Percentiles rank a stretch among this genome's conserved stretches.
These are phyloP conservation scores for Erysimum pusillum DNA, from an alignment of 441 rosid genomes.

Conservation along the genomic window DNA sequence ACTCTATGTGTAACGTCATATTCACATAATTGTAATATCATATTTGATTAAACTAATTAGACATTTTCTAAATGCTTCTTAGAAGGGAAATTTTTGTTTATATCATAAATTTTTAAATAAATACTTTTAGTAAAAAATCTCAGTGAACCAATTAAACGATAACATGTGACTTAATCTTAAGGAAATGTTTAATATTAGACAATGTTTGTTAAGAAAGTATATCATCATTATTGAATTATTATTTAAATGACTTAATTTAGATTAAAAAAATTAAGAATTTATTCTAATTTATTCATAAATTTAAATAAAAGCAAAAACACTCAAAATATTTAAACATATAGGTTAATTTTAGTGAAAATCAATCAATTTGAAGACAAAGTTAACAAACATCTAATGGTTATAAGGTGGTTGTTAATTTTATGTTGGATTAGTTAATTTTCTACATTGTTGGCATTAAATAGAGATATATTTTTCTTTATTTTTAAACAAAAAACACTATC, in stretches of 20 bases:
- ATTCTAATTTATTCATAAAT: neutral
- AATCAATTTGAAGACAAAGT: neutral
- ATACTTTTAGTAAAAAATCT: neutral
- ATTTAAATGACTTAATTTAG: neutral
- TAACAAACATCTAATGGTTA: conserved; percentile 11
- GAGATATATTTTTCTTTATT: conserved; percentile 1
- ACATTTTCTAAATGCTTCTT: neutral
- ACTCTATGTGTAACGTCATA: conserved; percentile 22
- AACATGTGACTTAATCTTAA: conserved; percentile 10
- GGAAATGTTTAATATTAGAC: neutral
- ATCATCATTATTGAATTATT: neutral
- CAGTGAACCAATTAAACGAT: conserved; percentile 1
- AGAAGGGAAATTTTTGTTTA: neutral
- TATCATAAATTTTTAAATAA: neutral
- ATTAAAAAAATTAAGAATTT: neutral
- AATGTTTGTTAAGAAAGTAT: neutral
- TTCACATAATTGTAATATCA: conserved; percentile 12
- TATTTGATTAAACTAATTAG: neutral
- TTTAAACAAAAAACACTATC: neutral
- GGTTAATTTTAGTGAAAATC: conserved; percentile 27
- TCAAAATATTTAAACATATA: neutral
- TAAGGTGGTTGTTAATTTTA: neutral
- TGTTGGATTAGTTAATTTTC: neutral
- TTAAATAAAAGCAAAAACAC: neutral
- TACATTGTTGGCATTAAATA: conserved; percentile 9